These are phyloP conservation scores for Linum trigynum DNA, from an alignment of 345 rosid species.

Conservation along the genomic window DNA sequence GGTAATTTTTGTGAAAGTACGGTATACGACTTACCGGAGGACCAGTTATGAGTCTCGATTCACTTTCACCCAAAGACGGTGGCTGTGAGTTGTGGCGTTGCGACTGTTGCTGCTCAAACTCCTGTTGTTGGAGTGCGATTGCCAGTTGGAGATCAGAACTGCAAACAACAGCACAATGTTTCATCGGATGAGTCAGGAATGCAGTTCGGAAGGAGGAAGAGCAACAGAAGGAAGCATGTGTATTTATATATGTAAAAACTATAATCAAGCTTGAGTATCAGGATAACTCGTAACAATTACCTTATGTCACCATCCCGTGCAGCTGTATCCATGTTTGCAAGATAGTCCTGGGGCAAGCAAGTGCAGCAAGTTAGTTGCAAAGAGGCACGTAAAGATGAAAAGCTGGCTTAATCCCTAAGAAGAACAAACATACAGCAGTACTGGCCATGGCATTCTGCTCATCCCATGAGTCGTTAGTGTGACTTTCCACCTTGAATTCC, in stretches of 20 bases:
- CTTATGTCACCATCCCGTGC: constrained; percentile 55
- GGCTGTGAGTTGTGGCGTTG: constrained; percentile 50
- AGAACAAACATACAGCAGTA: constrained; percentile 57
- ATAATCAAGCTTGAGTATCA: neutral
- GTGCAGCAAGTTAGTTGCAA: constrained; percentile 13
- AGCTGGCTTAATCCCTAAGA: constrained; percentile 2
- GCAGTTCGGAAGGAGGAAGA: neutral
- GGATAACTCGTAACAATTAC: constrained; percentile 35
- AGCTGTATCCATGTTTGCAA: constrained; percentile 67
- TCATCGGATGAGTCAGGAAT: neutral
- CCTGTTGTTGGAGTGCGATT: constrained; percentile 94
- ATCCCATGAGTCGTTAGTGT: constrained; percentile 63
- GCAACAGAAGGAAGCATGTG: no score
- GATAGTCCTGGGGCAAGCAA: constrained; percentile 58
- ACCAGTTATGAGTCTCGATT: constrained; percentile 70
- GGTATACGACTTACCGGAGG: constrained; percentile 50
- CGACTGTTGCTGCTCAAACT: constrained; percentile 68
- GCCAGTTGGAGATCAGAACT: constrained; percentile 95
- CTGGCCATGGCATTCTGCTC: constrained; percentile 69
- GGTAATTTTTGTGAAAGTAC: neutral
- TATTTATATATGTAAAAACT: no score
- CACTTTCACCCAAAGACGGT: constrained; percentile 29
- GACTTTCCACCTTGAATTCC: constrained; percentile 77
- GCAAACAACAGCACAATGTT: constrained; percentile 19
- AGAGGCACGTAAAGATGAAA: constrained; percentile 1